Base-by-base conservation (phyloP, 2,329 filamentous ascomycete species). In the Hypoxylon sp. region DNA sequence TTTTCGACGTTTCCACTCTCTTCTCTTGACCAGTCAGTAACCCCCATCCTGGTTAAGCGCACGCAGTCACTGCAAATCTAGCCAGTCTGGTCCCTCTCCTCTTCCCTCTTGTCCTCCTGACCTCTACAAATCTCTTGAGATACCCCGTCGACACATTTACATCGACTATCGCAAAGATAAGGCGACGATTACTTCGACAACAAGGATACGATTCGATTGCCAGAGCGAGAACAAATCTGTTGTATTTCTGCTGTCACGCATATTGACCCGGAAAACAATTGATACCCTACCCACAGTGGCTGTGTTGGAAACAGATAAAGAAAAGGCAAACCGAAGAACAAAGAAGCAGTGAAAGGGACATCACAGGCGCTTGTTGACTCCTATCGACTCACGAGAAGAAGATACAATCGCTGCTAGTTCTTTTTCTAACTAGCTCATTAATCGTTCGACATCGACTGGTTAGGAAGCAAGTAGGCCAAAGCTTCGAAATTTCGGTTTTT, bases 21-120 rank as follows among this genome's bases (percentile, higher is more conserved):
- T 71, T 69, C 68, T 69, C 66, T 41, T 34, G 58, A 57, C 68
- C 68, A 71, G 68, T 69, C 60, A 69, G 21, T 63, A 49, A 46
- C 28, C 50, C 65, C 62, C 25, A 60, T 62, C 65, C 65, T 58
- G 45, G 68, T 48, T 62, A 69, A 69, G 66, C 63, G 63, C 63
- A 67, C 59, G 46, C 46, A 68, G 57, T 66, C 52, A 55, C 36
- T 65, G 65, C 65, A 70, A 69, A 65, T 60, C 59, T 56, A 69
- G 57, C 68, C 68, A 71, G 56, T 71, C 65, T 59, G 28, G 49
- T 67, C 60, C 57, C 58, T 64, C 66, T 65, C 45, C 58, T 56
- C 57, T 49, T 60, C 65, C 56, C 62, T 56, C 66, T 70, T 69
- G 66, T 69, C 68, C 60, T 71, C 57, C 68, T 71, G 68, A 71